phyloP scores from a whole-genome alignment of 805 yeast genomes.

The Saccharomycopsis amapae region DNA sequence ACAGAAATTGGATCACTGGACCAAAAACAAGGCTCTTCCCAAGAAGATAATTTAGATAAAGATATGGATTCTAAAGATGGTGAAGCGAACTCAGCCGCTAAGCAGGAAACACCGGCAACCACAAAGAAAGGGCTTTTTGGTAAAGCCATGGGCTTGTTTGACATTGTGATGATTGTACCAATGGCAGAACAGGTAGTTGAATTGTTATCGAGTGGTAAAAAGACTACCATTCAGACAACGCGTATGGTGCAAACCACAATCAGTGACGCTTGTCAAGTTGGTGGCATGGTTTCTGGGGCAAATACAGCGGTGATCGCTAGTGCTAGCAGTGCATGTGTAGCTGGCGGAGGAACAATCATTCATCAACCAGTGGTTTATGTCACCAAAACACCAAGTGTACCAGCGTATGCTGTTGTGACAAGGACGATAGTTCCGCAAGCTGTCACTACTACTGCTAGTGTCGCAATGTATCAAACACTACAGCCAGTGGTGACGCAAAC shows the following conservation, averaged over 20 bases:
- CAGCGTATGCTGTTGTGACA: background rate
- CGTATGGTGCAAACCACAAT: constrained; percentile 8
- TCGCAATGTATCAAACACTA: too few relatives aligned
- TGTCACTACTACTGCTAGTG: too few relatives aligned
- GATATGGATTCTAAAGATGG: background rate
- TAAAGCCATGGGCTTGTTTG: background rate
- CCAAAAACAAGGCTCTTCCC: background rate
- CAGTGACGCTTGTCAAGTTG: constrained; percentile 6
- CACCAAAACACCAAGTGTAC: background rate
- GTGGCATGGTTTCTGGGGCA: constrained; percentile 2
- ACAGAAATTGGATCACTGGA: background rate
- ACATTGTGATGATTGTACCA: constrained; percentile 12
- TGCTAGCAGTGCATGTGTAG: constrained; percentile 12
- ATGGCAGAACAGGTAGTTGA: too few relatives aligned
- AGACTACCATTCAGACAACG: constrained; percentile 9
- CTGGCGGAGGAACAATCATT: constrained; percentile 10
- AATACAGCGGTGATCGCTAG: constrained; percentile 1
- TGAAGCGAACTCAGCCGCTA: background rate
- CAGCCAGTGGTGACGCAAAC: too few relatives aligned
- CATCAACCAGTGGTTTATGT: background rate
- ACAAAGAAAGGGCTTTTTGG: background rate
- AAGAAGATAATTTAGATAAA: background rate
- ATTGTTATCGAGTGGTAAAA: too few relatives aligned
- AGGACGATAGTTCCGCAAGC: too few relatives aligned
- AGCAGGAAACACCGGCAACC: background rate